Conservation (phyloP, 1,139 yeast species). For the Candida albicans region DNA sequence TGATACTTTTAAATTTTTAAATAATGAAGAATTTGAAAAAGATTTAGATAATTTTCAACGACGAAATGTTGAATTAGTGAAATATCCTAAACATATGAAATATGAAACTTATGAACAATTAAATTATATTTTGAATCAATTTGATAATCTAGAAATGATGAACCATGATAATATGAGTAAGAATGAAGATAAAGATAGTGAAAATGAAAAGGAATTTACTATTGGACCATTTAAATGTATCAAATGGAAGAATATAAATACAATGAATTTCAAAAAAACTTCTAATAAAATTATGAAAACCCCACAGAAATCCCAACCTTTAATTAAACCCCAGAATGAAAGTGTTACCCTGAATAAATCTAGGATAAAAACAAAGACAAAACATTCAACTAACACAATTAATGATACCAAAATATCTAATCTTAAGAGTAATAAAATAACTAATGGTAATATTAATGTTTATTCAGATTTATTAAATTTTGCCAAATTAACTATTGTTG, state of each 20-base stretch:
- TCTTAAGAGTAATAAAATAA: background rate
- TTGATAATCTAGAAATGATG: conserved; percentile 20
- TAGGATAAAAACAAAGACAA: no score
- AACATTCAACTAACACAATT: background rate
- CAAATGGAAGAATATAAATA: conserved; percentile 1
- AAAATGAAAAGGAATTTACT: conserved; percentile 5
- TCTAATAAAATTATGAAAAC: background rate
- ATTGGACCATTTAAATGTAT: conserved; percentile 36
- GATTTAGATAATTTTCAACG: conserved; percentile 33
- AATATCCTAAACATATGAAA: conserved; percentile 32
- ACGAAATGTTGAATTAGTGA: conserved; percentile 36
- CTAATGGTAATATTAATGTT: conserved; percentile 20
- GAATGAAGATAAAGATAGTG: conserved; percentile 1
- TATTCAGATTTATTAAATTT: conserved; percentile 36
- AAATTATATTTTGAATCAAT: conserved; percentile 23
- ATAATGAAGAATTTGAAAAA: conserved; percentile 14
- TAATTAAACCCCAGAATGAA: background rate
- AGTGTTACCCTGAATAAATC: no score
- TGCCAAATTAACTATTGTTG: conserved; percentile 44
- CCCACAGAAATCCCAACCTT: background rate
- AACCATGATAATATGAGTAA: conserved; percentile 3
- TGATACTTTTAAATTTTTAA: conserved; percentile 18
- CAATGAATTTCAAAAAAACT: no score
- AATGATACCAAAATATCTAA: background rate
- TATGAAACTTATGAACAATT: conserved; percentile 36